Conservation (phyloP, 148 eudicot genomes). For the Amaranthus cruentus region DNA sequence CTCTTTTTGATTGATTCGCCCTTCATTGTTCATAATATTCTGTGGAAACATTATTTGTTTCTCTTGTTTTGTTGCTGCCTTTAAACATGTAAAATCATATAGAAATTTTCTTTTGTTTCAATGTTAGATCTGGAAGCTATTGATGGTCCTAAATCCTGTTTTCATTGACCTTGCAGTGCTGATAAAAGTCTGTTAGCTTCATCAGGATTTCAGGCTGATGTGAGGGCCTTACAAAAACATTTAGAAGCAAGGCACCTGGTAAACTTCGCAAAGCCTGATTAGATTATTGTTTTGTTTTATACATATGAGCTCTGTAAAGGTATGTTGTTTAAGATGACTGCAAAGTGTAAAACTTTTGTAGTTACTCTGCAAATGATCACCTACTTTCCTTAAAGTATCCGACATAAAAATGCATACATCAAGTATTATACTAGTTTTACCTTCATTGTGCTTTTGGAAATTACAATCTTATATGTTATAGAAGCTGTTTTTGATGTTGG, state of each 20-base stretch:
- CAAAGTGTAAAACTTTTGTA: background rate
- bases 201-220: constrained; percentile 98
- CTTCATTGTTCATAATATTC: no score
- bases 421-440: background rate
- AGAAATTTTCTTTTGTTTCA: background rate
- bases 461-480: no score
- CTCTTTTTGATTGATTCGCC: no score
- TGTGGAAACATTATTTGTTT: no score
- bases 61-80: background rate
- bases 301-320: background rate
- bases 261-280: constrained; percentile 12
- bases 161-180: constrained; percentile 50
- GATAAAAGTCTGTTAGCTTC: constrained; percentile 79
- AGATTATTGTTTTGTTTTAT: no score
- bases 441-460: background rate
- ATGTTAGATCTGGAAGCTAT: background rate
- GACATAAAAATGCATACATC: background rate
- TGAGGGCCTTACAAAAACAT: constrained; percentile 85
- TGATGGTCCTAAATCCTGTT: constrained; percentile 9
- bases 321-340: background rate
- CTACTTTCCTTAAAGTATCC: background rate
- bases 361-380: background rate
- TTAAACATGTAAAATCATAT: background rate
- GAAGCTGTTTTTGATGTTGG: no score
- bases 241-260: constrained; percentile 85